Base-by-base conservation (phyloP, 202 grass and related monocot species). In the Carex sylvatica region DNA sequence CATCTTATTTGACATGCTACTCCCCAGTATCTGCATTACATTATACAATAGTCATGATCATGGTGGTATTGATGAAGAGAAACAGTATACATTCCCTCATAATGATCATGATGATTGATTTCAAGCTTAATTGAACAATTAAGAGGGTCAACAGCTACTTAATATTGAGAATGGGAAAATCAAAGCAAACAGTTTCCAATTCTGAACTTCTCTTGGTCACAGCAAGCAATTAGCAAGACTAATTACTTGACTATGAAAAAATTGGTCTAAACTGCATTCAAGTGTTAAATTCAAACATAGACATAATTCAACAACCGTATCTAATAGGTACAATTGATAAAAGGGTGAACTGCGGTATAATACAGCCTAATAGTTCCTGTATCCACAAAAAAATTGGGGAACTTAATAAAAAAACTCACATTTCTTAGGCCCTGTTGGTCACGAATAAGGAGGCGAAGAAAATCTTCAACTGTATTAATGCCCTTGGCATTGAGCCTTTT, bases 1-100 rank as follows among this genome's bases (percentile, higher is more conserved):
- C 93, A 96, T 96, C 83, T 96, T 96, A 84, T 96, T 96, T 83
- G 93, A 96, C 93, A 96, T 91, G 60, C 88, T 78, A 55, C 83
- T 96, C 23, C 93, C 93, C 75, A 96, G 83, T 75, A 96, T 93
- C 93, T 96, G 85, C 42, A 55, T 66, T 35, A 89, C 5, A 91
- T 18, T 52, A 58, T 74, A 86, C 74, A 28, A 12, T 55, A 12
- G 78, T 65, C 51, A 26, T 6, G 10, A 63, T 53, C 66, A 87
- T 74, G 52, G 26, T 55, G 55, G 87, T 40, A 10, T 19, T 19
- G 52, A 77, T 77, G 30, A 58, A 7, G 26, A 35, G 9, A 69
- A 46, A 40, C 4, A 44, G 36, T 20, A 33, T 18, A 44, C 20
- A 42, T 38, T 59, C 28, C 7, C 15, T 20, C 35, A 35, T 9